Conservation (phyloP, 169 alveolate species). For the Eimeria brunetti region DNA sequence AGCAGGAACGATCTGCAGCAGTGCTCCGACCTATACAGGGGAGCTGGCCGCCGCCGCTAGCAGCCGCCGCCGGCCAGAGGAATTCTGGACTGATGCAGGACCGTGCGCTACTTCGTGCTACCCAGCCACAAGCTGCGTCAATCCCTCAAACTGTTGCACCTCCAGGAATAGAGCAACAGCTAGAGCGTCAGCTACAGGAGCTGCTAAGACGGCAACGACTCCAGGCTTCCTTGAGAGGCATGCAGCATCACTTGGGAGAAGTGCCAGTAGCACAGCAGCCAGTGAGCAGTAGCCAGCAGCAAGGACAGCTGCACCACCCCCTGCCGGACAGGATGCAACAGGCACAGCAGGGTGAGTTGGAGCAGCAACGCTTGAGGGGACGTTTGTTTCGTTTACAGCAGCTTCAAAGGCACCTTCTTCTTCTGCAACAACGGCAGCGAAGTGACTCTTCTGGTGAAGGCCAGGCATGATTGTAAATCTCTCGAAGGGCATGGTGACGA, state of each 20-base stretch:
- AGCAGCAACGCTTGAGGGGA: slow-evolving; percentile 70
- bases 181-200: slow-evolving; percentile 69
- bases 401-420: slow-evolving; percentile 44
- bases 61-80: background rate
- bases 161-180: slow-evolving; percentile 43
- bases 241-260: slow-evolving; percentile 9
- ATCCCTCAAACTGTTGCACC: background rate
- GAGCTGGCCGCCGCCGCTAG: background rate
- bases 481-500: background rate
- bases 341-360: slow-evolving; percentile 1
- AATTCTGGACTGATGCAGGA: slow-evolving; percentile 5
- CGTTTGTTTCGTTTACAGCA: slow-evolving; percentile 36
- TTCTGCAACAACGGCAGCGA: slow-evolving; percentile 51
- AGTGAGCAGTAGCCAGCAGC: background rate
- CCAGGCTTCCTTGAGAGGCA: slow-evolving; percentile 20
- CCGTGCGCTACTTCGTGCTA: slow-evolving; percentile 39
- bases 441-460: slow-evolving; percentile 23
- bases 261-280: background rate
- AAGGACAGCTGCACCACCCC: background rate
- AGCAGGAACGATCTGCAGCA: slow-evolving; percentile 50
- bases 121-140: slow-evolving; percentile 9
- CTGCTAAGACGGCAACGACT: slow-evolving; percentile 58
- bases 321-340: background rate
- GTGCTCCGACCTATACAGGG: slow-evolving; percentile 12
- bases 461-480: slow-evolving; percentile 12